Evolutionary conservation across 2,329 filamentous ascomycete species (phyloP).

Genomic region (Sphaerulina populicola): DNA sequence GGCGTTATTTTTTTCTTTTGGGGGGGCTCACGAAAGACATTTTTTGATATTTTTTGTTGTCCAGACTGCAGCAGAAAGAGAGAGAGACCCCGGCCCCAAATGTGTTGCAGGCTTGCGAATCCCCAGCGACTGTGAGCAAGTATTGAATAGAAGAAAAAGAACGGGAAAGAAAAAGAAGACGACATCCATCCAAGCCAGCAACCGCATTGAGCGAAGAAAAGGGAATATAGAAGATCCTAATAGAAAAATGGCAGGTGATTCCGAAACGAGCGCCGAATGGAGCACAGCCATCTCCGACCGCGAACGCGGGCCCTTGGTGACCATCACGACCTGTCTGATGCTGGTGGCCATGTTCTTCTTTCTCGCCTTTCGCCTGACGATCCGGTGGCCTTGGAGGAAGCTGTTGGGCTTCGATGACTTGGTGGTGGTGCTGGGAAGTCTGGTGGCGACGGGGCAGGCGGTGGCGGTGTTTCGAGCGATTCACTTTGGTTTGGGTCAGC

Average conservation of each 20-base stretch:
- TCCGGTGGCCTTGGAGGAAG: constrained; percentile 16
- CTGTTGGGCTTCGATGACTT: constrained; percentile 14
- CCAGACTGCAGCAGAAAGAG: too few relatives aligned
- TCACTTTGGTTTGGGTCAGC: constrained; percentile 10
- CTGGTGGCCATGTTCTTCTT: constrained; percentile 15
- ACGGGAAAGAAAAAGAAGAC: too few relatives aligned
- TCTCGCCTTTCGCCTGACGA: constrained; percentile 8
- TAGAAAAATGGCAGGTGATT: constrained; percentile 1
- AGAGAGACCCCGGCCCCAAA: too few relatives aligned
- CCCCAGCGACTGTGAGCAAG: too few relatives aligned
- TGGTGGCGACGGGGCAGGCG: constrained; percentile 12
- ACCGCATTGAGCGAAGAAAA: not conserved
- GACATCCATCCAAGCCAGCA: too few relatives aligned
- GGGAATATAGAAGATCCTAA: not conserved
- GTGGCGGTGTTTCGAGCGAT: constrained; percentile 11
- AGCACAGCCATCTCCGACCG: constrained; percentile 10
- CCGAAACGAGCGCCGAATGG: not conserved
- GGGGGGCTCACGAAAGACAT: too few relatives aligned
- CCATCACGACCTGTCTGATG: constrained; percentile 12
- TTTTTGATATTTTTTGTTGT: too few relatives aligned
- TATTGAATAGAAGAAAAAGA: too few relatives aligned
- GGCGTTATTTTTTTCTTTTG: too few relatives aligned
- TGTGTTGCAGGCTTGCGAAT: too few relatives aligned
- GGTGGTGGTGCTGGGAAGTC: constrained; percentile 11
- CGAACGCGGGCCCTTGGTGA: constrained; percentile 12